Base-by-base conservation (phyloP, 208 protist species). In the Leishmania turanica region DNA sequence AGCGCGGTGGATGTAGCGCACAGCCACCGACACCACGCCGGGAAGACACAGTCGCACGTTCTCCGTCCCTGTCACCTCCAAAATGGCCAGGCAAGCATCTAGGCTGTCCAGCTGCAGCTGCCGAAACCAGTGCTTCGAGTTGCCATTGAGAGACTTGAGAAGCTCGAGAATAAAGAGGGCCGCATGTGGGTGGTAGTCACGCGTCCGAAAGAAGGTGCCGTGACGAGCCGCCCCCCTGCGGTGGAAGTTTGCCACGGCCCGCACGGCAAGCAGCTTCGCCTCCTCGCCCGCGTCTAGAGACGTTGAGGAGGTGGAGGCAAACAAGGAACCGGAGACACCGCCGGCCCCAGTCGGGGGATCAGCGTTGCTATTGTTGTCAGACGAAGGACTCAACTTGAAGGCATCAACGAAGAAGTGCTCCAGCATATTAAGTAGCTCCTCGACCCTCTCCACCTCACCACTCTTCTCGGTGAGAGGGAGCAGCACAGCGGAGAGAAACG, bases 121-220 rank as follows among this genome's bases (percentile, higher is more conserved):
- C 15, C 91, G 89, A 86, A 94, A 98, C 93, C 93, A 96, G 77
- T 87, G 34, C 78, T 90, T 78, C 37, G 92, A 95, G 80, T 96
- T 88, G 0, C 93, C 93, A 37, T 88, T 87, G 31, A 98, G 78
- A 3, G 88, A 89, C 31, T 91, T 86, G 54, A 98, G 86, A 54
- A 98, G 78, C 78, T 95, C 93, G 64, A 95, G 90, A 72, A 98
- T 85, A 69, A 98, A 98, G 71, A 98, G 86, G 6, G 95, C 92
- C 11, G 93, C 92, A 76, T 92, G 89, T 9, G 85, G 80, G 83
- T 94, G 90, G 77, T 98, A 96, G 51, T 80, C 77, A 53, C 77
- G 54, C 21, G 42, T 76, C 58, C 75, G 58, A 81, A 96, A 95
- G 79, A 93, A 94, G 24, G 40, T 77, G 11, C 49, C 49, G 62